Base-by-base conservation (phyloP, 371 early-diverging fungal species). In the Apophysomyces trapeziformis region DNA sequence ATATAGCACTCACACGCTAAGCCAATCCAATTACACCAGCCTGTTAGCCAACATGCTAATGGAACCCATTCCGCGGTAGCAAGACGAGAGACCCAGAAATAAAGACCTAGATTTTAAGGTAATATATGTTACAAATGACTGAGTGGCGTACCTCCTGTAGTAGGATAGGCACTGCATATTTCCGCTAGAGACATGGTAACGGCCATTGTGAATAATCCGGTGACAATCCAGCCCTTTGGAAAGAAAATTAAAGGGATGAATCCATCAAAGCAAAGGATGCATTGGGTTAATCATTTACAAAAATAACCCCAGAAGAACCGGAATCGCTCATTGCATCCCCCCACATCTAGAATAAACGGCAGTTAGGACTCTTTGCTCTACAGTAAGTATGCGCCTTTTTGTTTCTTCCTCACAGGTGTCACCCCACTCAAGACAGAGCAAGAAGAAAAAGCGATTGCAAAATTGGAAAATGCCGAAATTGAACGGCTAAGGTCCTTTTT, bases 131-230 rank as follows among this genome's bases (percentile, higher is more conserved):
- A 26, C 32, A 1, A 26, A 26, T 26, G 32, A 26, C 32, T 1
- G 26, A 26, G 32, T 26, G 32, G 32, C 32, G 80, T 76, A 54
- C 87, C 88, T 57, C 92, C 90, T 7, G 89, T 85, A 32, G 89
- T 89, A n/a, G 90, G 90, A 72, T 80, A 90, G 13, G 91, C 85
- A 59, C 83, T 83, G 71, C 90, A 90, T 65, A 92, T 92, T 74
- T 92, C 92, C n/a, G 91, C 92, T 78, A 92, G 75, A 2, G 87
- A 82, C 57, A 88, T 71, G 35, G 87, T 90, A 36, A 90, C 84
- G 16, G 84, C 68, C 73, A 87, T 81, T 5, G 88, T 86, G 62
- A 89, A 85, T 57, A 75, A 64, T 18, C 76, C 71, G 2, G 82
- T 83, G 35, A 92, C 62, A 45, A 89, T 63, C 92, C 92, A 90